A percentile compares a stretch with the other conserved stretches of the same genome.
These are phyloP conservation scores for Hypoxylon perforatum DNA, from an alignment of 495 filamentous ascomycete species.

Conservation along the genomic window DNA sequence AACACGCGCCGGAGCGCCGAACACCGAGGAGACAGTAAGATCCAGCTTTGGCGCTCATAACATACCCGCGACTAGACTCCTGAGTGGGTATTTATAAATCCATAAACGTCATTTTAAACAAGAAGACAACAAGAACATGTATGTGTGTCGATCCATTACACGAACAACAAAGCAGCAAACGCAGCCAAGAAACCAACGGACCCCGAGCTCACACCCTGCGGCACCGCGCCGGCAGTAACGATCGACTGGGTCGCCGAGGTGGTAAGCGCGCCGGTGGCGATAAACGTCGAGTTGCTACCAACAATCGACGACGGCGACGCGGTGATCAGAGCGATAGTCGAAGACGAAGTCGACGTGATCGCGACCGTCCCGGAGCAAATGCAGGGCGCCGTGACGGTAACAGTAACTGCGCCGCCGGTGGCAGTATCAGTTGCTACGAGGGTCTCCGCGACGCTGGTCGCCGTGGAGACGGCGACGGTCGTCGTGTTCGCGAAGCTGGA, in stretches of 20 bases:
- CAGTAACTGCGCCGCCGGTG: conserved; percentile 11
- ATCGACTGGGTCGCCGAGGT: conserved; percentile 33
- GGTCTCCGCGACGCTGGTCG: conserved; percentile 6
- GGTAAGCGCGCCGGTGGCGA: conserved; percentile 33
- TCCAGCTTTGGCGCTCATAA: conserved; percentile 7
- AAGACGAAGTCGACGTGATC: background rate
- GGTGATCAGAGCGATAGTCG: conserved; percentile 13
- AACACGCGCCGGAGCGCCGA: background rate
- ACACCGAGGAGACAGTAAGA: background rate
- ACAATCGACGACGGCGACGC: conserved; percentile 15
- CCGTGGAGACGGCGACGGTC: background rate
- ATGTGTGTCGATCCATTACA: background rate
- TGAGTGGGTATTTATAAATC: too few species aligned
- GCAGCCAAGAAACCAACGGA: conserved; percentile 17
- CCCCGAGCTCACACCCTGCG: conserved; percentile 20
- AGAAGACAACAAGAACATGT: too few species aligned
- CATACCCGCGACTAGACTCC: background rate
- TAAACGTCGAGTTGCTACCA: conserved; percentile 11
- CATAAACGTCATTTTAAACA: too few species aligned
- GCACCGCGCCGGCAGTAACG: conserved; percentile 50
- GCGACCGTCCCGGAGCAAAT: conserved; percentile 13
- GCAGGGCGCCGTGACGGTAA: conserved; percentile 40
- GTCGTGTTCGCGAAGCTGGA: background rate
- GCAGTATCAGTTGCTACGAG: background rate
- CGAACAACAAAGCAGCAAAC: conserved; percentile 27